Percentiles rank a stretch among this genome's conserved stretches.
Conservation (phyloP, 495 filamentous ascomycete genomes). For the Parmelia sp. region DNA sequence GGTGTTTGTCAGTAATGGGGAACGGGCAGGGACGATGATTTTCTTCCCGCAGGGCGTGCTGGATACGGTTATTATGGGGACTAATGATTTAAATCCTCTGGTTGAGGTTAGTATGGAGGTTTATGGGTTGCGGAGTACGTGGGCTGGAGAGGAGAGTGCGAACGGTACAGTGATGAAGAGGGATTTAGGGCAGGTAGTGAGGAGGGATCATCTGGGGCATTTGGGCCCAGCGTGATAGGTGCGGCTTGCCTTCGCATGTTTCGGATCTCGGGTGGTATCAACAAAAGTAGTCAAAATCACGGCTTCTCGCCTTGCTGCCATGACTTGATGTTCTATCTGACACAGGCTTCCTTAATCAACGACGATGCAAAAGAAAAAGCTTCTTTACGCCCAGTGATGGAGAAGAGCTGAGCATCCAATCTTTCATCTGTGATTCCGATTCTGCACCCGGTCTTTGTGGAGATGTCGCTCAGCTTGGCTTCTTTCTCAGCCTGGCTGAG, state of each 20-base stretch:
- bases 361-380: no score
- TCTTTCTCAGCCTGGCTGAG: no score
- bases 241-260: background rate
- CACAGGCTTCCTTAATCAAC: no score
- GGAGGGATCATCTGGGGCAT: conserved; percentile 24
- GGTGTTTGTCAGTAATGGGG: conserved; percentile 43
- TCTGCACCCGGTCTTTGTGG: no score
- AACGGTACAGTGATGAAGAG: conserved; percentile 19
- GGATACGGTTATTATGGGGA: conserved; percentile 35
- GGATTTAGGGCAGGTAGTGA: conserved; percentile 16
- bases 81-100: conserved; percentile 34
- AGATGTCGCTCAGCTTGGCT: no score
- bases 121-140: conserved; percentile 40
- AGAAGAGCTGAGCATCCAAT: no score
- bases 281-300: no score
- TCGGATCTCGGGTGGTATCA: no score
- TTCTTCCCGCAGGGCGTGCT: conserved; percentile 42
- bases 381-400: no score
- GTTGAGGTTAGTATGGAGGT: conserved; percentile 36
- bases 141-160: conserved; percentile 30
- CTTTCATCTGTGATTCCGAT: no score
- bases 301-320: no score
- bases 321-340: no score
- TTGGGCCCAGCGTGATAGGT: conserved; percentile 4
- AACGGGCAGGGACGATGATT: conserved; percentile 37